phyloP scores from a whole-genome alignment of 2,329 filamentous ascomycete species.

The Camillea tinctor region DNA sequence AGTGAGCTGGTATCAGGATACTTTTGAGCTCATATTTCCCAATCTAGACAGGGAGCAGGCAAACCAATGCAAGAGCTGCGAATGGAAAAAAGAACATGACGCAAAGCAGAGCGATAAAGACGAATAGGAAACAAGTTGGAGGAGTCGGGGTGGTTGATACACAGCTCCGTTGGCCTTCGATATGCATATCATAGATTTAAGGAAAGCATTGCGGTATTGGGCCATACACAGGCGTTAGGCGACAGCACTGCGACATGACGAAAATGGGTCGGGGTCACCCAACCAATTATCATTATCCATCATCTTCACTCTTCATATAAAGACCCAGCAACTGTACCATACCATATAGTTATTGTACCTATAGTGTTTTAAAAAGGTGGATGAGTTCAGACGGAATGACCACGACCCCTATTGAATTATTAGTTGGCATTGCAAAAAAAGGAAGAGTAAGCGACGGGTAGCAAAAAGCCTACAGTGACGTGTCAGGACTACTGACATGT shows the following conservation, averaged over 20 bases:
- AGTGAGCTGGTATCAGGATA: conserved; percentile 89
- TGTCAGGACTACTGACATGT: conserved; percentile 16
- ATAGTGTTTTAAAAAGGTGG: conserved; percentile 8
- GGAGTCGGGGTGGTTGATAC: conserved; percentile 11
- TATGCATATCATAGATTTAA: conserved; percentile 27
- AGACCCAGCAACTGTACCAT: conserved; percentile 18
- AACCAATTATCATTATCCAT: conserved; percentile 15
- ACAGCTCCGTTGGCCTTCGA: conserved; percentile 18
- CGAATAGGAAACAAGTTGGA: conserved; percentile 23
- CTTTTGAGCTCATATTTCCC: conserved; percentile 89
- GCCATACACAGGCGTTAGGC: conserved; percentile 26
- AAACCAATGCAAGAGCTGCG: conserved; percentile 68
- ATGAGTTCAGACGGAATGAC: background rate
- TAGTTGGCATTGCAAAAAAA: background rate
- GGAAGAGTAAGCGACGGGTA: conserved; percentile 2
- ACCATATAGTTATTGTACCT: conserved; percentile 11
- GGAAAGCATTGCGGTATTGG: conserved; percentile 27
- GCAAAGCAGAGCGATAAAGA: conserved; percentile 39
- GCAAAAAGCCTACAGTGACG: conserved; percentile 8
- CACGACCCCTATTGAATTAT: background rate
- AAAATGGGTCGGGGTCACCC: conserved; percentile 17
- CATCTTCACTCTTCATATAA: conserved; percentile 25
- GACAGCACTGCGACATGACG: conserved; percentile 23
- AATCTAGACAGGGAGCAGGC: conserved; percentile 71
- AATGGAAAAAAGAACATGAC: conserved; percentile 50